Evolutionary conservation across 495 filamentous ascomycete genomes (phyloP).

Genomic region (Cenococcum geophilum): DNA sequence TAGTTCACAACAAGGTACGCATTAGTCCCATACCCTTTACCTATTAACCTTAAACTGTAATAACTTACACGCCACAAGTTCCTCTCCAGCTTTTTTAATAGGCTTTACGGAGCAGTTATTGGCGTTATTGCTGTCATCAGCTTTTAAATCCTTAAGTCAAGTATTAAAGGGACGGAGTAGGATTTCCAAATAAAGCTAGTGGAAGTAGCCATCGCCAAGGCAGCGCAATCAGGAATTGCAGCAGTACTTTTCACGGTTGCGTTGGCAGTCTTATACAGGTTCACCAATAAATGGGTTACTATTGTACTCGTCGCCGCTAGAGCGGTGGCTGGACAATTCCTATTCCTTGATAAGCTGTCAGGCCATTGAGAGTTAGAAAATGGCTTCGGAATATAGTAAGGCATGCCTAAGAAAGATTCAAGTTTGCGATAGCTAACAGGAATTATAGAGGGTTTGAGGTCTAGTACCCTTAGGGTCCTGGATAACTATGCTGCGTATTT

Average conservation of each 20-base stretch:
- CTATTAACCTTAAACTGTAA: conserved; percentile 8
- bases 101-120: conserved; percentile 38
- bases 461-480: neutral
- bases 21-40: conserved; percentile 10
- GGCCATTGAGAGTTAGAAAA: conserved; percentile 4
- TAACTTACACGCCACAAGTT: conserved; percentile 21
- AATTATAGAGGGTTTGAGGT: neutral
- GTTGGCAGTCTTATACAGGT: conserved; percentile 34
- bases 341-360: conserved; percentile 25
- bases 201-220: conserved; percentile 13
- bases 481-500: neutral
- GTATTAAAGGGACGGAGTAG: conserved; percentile 20
- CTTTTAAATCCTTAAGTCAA: conserved; percentile 31
- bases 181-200: conserved; percentile 14
- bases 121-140: conserved; percentile 39
- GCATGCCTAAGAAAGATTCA: neutral
- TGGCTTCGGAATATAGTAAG: no score
- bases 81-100: conserved; percentile 38
- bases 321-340: conserved; percentile 34
- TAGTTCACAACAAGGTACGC: conserved; percentile 37
- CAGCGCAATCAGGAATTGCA: conserved; percentile 29
- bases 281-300: conserved; percentile 31
- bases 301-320: conserved; percentile 27
- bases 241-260: conserved; percentile 33
- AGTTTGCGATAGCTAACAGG: neutral